These are phyloP conservation scores for Moringa oleifera DNA, from an alignment of 345 rosid genomes.

Conservation along the genomic window DNA sequence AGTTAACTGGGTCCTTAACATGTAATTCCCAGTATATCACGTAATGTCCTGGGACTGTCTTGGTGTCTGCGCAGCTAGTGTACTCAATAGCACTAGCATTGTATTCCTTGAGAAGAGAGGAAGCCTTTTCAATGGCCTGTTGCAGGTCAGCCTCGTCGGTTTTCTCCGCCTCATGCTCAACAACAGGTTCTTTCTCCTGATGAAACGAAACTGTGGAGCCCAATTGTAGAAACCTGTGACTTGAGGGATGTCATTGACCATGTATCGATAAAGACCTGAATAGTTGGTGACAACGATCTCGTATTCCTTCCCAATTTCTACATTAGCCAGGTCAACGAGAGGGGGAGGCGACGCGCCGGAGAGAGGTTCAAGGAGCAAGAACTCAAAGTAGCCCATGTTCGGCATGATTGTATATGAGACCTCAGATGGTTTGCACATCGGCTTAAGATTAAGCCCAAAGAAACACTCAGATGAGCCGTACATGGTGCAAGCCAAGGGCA, in stretches of 20 bases:
- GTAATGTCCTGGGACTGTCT: slow-evolving; percentile 70
- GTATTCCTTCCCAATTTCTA: slow-evolving; percentile 69
- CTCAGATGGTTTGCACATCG: slow-evolving; percentile 76
- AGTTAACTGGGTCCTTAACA: slow-evolving; percentile 29
- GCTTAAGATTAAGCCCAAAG: slow-evolving; percentile 76
- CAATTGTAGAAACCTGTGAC: slow-evolving; percentile 70
- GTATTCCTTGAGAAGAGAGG: slow-evolving; percentile 38
- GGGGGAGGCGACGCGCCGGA: slow-evolving; percentile 29
- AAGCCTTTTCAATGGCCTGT: slow-evolving; percentile 64
- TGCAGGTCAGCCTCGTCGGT: slow-evolving; percentile 91
- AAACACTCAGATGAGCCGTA: slow-evolving; percentile 94
- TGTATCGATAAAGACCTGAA: slow-evolving; percentile 73
- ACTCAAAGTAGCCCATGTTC: slow-evolving; percentile 89
- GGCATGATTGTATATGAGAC: slow-evolving; percentile 92
- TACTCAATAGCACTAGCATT: slow-evolving; percentile 65
- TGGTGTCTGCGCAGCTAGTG: slow-evolving; percentile 79
- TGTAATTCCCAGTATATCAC: slow-evolving; percentile 85
- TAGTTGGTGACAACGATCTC: slow-evolving; percentile 81
- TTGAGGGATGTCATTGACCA: slow-evolving; percentile 75
- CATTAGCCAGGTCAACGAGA: slow-evolving; percentile 65
- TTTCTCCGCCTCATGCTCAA: slow-evolving; percentile 78
- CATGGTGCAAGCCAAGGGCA: slow-evolving; percentile 89
- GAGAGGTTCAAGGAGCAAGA: slow-evolving; percentile 36
- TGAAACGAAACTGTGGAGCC: slow-evolving; percentile 76
- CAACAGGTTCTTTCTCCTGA: slow-evolving; percentile 77